These are phyloP conservation scores for Symbiodinium natans DNA, from an alignment of 73 alveolate genomes.

Conservation along the genomic window DNA sequence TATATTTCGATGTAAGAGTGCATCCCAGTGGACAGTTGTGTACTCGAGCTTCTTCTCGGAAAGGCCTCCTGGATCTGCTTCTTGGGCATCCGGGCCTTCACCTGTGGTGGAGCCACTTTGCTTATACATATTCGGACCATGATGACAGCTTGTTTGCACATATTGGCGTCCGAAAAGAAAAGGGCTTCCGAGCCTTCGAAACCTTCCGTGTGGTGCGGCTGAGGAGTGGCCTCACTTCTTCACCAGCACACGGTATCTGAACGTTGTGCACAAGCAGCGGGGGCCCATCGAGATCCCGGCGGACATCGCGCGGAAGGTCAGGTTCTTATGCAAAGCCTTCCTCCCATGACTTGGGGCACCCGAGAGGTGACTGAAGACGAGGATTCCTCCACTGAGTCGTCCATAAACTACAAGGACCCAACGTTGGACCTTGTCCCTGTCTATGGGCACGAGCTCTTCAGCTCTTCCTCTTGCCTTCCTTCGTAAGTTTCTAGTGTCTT, in stretches of 20 bases:
- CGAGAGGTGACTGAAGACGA: background rate
- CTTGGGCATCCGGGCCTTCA: constrained; percentile 67
- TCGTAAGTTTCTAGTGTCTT: too few relatives aligned
- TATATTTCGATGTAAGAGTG: background rate
- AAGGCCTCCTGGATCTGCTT: constrained; percentile 58
- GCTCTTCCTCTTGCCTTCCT: too few relatives aligned
- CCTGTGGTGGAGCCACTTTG: constrained; percentile 20
- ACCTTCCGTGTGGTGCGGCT: background rate
- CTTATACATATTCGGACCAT: too few relatives aligned
- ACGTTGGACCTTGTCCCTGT: background rate
- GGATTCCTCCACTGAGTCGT: background rate
- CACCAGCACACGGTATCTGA: constrained; percentile 84
- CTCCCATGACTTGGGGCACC: too few relatives aligned
- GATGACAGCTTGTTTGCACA: too few relatives aligned
- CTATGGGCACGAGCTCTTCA: too few relatives aligned
- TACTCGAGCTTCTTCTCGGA: background rate
- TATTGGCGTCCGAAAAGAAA: background rate
- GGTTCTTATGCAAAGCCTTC: background rate
- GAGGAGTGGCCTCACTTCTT: constrained; percentile 87
- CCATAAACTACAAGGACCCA: background rate
- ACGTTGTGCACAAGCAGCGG: constrained; percentile 77
- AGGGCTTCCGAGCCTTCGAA: too few relatives aligned
- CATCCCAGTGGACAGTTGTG: background rate
- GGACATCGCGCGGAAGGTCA: constrained; percentile 67
- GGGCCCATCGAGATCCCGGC: constrained; percentile 84